A percentile compares a stretch with the other conserved stretches of the same genome.
Evolutionary conservation across 257 asterid species (phyloP).

Genomic region (Solanum medicagineum): DNA sequence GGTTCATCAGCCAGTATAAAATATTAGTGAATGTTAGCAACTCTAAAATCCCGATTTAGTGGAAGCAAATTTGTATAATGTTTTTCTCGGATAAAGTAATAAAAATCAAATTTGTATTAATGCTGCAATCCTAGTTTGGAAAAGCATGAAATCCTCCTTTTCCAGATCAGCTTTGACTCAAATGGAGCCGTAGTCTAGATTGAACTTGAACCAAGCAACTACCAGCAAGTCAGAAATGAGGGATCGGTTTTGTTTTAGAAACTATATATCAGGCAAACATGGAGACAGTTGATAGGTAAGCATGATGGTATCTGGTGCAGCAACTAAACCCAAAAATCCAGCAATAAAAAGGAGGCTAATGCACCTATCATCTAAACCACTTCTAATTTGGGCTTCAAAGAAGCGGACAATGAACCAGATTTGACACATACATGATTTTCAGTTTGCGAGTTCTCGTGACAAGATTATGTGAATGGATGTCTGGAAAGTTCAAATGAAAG

Average conservation of each 20-base stretch:
- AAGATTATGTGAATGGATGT: background rate
- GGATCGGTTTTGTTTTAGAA: background rate
- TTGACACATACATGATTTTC: background rate
- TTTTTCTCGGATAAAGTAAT: too few species aligned
- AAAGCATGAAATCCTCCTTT: background rate
- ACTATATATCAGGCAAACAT: background rate
- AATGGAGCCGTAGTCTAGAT: background rate
- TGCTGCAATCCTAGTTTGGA: background rate
- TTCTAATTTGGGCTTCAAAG: background rate
- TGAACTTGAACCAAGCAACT: background rate
- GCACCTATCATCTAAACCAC: background rate
- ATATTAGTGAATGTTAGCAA: background rate
- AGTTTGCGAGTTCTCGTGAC: background rate
- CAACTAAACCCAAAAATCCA: background rate
- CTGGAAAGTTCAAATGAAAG: background rate
- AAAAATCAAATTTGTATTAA: background rate
- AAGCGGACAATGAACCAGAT: background rate
- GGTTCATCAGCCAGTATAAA: background rate
- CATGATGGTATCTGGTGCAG: background rate
- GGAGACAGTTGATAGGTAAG: background rate
- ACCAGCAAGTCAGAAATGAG: background rate
- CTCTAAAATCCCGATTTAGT: background rate
- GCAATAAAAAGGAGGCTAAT: background rate
- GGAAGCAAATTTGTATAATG: background rate
- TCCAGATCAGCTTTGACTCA: background rate